Percentiles rank a stretch among this genome's conserved stretches.
Conservation (phyloP, 2,329 filamentous ascomycete genomes). For the Aspergillus fijiensis region DNA sequence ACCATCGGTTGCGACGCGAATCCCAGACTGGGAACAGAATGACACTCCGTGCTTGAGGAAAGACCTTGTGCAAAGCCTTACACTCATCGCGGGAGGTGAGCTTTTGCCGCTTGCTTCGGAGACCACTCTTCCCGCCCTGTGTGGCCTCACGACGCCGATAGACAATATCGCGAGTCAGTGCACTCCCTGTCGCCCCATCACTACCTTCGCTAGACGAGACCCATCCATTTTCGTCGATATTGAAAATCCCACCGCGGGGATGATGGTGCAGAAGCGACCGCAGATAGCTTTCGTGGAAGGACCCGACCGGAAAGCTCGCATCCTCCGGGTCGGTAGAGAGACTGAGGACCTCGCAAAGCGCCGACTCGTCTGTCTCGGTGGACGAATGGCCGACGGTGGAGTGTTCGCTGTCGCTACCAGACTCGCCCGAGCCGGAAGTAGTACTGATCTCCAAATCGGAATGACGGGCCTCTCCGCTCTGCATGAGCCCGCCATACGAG, state of each 20-base stretch:
- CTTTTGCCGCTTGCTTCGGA: conserved; percentile 17
- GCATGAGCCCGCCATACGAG: conserved; percentile 4
- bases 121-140: conserved; percentile 12
- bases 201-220: conserved; percentile 23
- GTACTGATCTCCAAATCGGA: conserved; percentile 8
- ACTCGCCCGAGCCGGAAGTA: background rate
- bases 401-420: background rate
- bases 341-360: conserved; percentile 7
- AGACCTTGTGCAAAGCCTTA: background rate
- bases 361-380: background rate
- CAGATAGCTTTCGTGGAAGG: conserved; percentile 18
- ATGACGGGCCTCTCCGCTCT: conserved; percentile 11
- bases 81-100: background rate
- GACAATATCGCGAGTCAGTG: conserved; percentile 1
- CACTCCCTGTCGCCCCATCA: conserved; percentile 14
- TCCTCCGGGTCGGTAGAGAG: conserved; percentile 13
- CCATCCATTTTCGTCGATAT: conserved; percentile 22
- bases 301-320: conserved; percentile 9
- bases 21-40: conserved; percentile 31
- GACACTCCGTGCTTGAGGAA: conserved; percentile 22
- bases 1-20: conserved; percentile 27
- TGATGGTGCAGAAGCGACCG: conserved; percentile 21
- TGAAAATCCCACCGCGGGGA: conserved; percentile 23
- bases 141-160: conserved; percentile 9
- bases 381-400: background rate